Percentiles rank a stretch among this genome's conserved stretches.
phyloP scores from a whole-genome alignment of 768 basidiomycete species.

The Lactifluus piperatus region DNA sequence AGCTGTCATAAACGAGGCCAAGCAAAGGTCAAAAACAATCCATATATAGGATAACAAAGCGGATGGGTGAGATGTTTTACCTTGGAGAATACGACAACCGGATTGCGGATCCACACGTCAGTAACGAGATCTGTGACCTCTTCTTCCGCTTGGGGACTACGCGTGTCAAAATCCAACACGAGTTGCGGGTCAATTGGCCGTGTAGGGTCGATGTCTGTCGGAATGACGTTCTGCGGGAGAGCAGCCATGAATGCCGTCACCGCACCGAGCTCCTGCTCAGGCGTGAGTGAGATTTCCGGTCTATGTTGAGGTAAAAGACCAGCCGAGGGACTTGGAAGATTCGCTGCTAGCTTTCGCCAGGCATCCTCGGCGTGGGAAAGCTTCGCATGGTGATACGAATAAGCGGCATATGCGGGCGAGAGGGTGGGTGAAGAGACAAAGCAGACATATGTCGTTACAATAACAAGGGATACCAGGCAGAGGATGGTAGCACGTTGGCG shows the following conservation, averaged over 20 bases:
- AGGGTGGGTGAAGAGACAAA: slow-evolving; percentile 14
- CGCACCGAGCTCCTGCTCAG: slow-evolving; percentile 62
- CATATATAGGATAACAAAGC: neutral
- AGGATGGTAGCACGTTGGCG: slow-evolving; percentile 17
- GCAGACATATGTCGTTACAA: slow-evolving; percentile 14
- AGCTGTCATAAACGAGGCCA: slow-evolving; percentile 31
- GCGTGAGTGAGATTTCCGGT: slow-evolving; percentile 39
- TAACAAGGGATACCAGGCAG: slow-evolving; percentile 14
- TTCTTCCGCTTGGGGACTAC: slow-evolving; percentile 46
- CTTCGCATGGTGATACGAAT: neutral
- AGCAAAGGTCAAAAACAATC: neutral
- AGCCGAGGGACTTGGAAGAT: slow-evolving; percentile 10
- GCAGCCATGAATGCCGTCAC: slow-evolving; percentile 65
- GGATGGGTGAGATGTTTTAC: slow-evolving; percentile 28
- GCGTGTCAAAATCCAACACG: slow-evolving; percentile 76
- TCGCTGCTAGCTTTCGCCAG: slow-evolving; percentile 12
- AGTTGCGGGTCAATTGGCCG: slow-evolving; percentile 69
- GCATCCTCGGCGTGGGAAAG: neutral
- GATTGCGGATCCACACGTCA: slow-evolving; percentile 65
- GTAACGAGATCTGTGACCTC: slow-evolving; percentile 52
- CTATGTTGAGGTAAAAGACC: slow-evolving; percentile 20
- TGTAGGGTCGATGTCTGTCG: slow-evolving; percentile 51
- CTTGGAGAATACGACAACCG: slow-evolving; percentile 70
- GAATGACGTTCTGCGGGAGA: slow-evolving; percentile 68
- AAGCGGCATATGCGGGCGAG: neutral